Base-by-base conservation (phyloP, 352 stramenopile species). In the Globisporangium cederbergense region DNA sequence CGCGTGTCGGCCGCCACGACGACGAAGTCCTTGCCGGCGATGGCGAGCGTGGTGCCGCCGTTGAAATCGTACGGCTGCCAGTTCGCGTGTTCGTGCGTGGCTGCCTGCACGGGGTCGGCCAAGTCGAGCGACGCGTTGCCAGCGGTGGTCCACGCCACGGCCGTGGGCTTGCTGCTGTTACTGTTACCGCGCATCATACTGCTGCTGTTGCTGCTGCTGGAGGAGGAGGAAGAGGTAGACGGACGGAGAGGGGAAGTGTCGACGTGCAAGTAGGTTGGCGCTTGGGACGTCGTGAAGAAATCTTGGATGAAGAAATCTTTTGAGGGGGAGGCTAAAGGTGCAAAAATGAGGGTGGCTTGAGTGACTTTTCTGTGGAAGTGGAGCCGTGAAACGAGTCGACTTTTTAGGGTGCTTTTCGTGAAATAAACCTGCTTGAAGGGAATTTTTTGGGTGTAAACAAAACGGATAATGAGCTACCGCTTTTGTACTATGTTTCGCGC, bases 1-100 rank as follows among this genome's bases (percentile, higher is more conserved):
- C 98, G 89, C 25, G 97, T 99, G 76, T 99, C 97, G 6, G 85
- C 96, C 9, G 96, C 98, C 38, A 99, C 78, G 25, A 99, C 93
- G 2, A 97, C 96, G 69, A 98, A 99, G 76, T 99, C 95, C 22
- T 86, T 71, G 70, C 97, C 97, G 22, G 94, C 88, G 69, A 99
- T 98, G 14, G 94, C 96, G 54, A 98, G 74, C 62, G 90, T 77
- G 30, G 86, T 94, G 68, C 86, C 86, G 64, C 83, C 86, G 70
- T 94, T 94, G 58, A 94, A 94, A 72, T 94, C 86, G 58, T 94
- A 94, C 38, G 86, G 86, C 77, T 94, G 75, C 82, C 84, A 94
- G 62, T 68, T 73, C 52, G 84, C 64, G 50, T 80, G 86, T 55
- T 72, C 67, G 58, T 83, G 75, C 25, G 60, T 65, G 25, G 55